Evolutionary conservation across 768 basidiomycete genomes (phyloP), one percentile per base, ranked within the genome.

Genomic region (Clitopilus hobsonii): DNA sequence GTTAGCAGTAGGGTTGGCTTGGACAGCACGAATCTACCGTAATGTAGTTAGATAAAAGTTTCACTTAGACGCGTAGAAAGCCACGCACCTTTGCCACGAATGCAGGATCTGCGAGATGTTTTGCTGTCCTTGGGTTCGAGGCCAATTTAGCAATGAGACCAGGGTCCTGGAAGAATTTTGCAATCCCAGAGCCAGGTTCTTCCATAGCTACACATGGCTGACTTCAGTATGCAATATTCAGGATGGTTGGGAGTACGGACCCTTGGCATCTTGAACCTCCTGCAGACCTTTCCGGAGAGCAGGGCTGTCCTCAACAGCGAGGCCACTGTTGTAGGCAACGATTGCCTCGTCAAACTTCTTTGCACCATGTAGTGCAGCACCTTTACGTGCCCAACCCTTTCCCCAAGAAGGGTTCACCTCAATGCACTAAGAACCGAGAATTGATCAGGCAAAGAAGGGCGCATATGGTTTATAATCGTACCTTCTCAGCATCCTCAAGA

Each of bases 361-460:
- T 29, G 83, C 76, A 27, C 95, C 95, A 64, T 97, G 95, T 56
- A 97, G 72, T 24, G 95, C 95, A 49, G 95, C 94, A 47, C 95
- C 95, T 67, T 94, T 94, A 54, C 95, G 83, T 14, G 87, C 88
- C 73, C 88, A 93, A 5, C 94, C 94, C 68, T 98, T 98, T 24
- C 86, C 75, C 90, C 95, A 97, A 1, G 80, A 74, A 4, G 91
- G 84, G 61, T 88, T 91, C 55, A 89, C 74, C 63, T 81, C 80
- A 65, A 95, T 79, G 58, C 90, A 92, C 92, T 95, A 53, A 38
- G 52, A 49, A 30, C 49, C 49, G 49, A 60, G 49, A 52, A 51
- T 56, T 54, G 54, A 47, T 57, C 49, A 52, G 55, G 49, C 60
- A 51, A 38, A 16, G 25, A 52, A 38, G 47, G 48, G 16, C 6